A percentile compares a stretch with the other conserved stretches of the same genome.
Conservation (phyloP, 2,329 filamentous ascomycete species). For the Emmonsia crescens region DNA sequence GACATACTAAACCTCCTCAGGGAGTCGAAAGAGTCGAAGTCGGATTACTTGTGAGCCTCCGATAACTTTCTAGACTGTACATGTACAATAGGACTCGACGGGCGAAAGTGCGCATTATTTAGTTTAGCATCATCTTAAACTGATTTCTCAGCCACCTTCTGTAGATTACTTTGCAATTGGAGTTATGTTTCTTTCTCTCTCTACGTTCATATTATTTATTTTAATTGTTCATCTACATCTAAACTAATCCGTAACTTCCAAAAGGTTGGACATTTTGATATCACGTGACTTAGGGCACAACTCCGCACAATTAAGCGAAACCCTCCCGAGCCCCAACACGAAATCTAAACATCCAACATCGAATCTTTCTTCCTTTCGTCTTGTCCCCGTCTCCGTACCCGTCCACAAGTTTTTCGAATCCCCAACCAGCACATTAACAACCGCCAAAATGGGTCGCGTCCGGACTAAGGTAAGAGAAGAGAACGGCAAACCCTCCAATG, state of each 20-base stretch:
- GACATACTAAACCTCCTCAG: neutral
- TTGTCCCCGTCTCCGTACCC: no score
- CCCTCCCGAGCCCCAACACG: neutral
- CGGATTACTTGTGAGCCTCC: neutral
- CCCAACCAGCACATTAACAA: constrained; percentile 28
- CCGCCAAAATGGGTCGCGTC: constrained; percentile 41
- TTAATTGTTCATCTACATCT: no score
- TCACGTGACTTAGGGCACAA: constrained; percentile 12
- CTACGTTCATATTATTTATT: neutral
- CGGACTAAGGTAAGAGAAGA: constrained; percentile 31
- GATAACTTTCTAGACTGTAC: neutral
- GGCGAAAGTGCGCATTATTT: neutral
- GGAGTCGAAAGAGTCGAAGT: neutral
- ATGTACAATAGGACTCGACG: neutral
- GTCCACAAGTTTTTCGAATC: constrained; percentile 22
- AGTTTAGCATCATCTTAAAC: neutral
- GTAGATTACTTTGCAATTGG: neutral
- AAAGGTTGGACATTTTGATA: no score
- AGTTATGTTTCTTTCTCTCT: neutral
- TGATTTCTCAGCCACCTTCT: neutral
- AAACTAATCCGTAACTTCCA: no score
- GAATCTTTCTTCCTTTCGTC: neutral
- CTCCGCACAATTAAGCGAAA: constrained; percentile 9
- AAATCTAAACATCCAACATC: neutral
- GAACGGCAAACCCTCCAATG: neutral